Evolutionary conservation across 352 stramenopile species (phyloP).

Genomic region (Phytophthora fragariaefolia): DNA sequence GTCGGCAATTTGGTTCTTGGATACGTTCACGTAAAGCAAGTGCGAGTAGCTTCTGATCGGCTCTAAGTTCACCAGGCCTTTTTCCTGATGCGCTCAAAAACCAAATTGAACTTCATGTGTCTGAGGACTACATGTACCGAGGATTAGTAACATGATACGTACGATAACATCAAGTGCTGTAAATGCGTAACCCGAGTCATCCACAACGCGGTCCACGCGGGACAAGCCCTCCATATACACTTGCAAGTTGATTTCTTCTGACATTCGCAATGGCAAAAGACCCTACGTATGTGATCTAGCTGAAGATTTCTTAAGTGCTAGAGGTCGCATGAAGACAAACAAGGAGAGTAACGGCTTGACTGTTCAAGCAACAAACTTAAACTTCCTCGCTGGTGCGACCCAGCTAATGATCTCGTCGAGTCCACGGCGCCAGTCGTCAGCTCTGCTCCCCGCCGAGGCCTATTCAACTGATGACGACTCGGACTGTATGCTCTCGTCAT

Average conservation of each 20-base stretch:
- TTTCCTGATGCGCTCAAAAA: constrained; percentile 40
- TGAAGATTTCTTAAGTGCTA: not conserved
- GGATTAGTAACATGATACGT: not conserved
- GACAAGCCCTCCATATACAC: constrained; percentile 73
- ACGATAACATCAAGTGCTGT: constrained; percentile 74
- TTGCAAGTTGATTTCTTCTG: constrained; percentile 45
- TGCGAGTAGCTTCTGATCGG: constrained; percentile 68
- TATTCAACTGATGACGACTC: constrained; percentile 54
- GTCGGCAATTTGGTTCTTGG: constrained; percentile 73
- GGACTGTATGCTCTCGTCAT: constrained; percentile 43
- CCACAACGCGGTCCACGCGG: constrained; percentile 73
- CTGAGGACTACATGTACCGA: too few species aligned
- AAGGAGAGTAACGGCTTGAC: not conserved
- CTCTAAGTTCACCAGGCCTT: constrained; percentile 59
- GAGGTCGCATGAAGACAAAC: not conserved
- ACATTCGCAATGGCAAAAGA: constrained; percentile 16
- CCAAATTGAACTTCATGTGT: not conserved
- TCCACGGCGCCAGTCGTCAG: constrained; percentile 21
- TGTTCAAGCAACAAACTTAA: not conserved
- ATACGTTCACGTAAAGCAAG: constrained; percentile 74
- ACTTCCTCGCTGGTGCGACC: not conserved
- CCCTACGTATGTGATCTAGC: not conserved
- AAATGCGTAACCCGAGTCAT: constrained; percentile 82
- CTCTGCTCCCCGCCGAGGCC: constrained; percentile 39
- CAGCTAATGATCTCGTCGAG: constrained; percentile 13